Base-by-base conservation (phyloP, 306 rosid genomes). In the Cicer cuneatum region DNA sequence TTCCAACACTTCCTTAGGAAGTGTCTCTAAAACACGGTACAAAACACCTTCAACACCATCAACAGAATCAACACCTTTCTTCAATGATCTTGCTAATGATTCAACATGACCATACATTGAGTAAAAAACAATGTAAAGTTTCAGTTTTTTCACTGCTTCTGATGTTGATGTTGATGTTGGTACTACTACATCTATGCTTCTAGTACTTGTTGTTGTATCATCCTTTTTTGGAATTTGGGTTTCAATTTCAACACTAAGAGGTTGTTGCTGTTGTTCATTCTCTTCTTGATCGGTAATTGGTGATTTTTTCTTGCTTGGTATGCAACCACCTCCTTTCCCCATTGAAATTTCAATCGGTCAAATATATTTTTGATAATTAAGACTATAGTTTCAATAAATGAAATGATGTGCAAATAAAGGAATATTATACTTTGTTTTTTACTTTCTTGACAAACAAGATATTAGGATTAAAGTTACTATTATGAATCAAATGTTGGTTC, bases 101-200 rank as follows among this genome's bases (percentile, higher is more conserved):
- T 89, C 95, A 73, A 91, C 93, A 63, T 87, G 93, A 1, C 97
- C 95, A 29, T 92, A 92, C 83, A 81, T 89, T 15, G 97, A 92
- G 62, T 92, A 92, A 42, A 85, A 89, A 73, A 89, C 93, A 5
- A 92, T 72, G 75, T 86, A 89, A 69, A 89, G 66, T 79, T 76
- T 87, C 63, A 89, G 65, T 77, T 77, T 84, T 69, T 78, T 83
- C 58, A 13, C 43, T 7, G 12, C 60, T 68, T 29, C 73, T 58
- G 73, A 12, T 40, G 62, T 13, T 35, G 19, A 13, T 21, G 35
- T 18, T 62, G 46, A 5, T 29, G 4, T 1, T n/a, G n/a, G n/a
- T 29, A 29, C 35, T 29, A 29, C 47, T 14, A 39, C 45, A 33
- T 80, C 40, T 80, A 78, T 41, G 64, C 37, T 21, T 70, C 77